phyloP scores from a whole-genome alignment of 345 rosid species.

The Eutrema yunnanense region DNA sequence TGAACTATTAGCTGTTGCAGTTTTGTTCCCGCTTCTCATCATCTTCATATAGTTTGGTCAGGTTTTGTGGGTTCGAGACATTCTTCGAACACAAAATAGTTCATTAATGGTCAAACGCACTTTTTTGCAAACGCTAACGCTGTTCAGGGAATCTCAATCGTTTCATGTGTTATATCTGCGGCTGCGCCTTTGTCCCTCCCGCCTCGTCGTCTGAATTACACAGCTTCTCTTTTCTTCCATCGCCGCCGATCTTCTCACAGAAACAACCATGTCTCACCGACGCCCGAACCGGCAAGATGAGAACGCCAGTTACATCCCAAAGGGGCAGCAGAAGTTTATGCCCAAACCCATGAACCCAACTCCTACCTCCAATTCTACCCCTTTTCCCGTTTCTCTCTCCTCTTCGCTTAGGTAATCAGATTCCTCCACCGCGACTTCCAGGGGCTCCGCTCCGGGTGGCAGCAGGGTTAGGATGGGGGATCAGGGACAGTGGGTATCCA shows the following conservation, averaged over 20 bases:
- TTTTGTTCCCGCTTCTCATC: neutral
- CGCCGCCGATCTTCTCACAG: neutral
- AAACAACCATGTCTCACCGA: slow-evolving; percentile 47
- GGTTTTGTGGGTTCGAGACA: neutral
- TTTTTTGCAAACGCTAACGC: neutral
- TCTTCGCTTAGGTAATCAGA: slow-evolving; percentile 55
- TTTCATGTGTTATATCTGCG: neutral
- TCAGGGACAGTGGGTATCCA: slow-evolving; percentile 40
- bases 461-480: slow-evolving; percentile 41
- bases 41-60: neutral
- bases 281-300: slow-evolving; percentile 28
- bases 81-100: too few species aligned
- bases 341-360: slow-evolving; percentile 36
- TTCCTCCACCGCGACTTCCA: slow-evolving; percentile 21
- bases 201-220: neutral
- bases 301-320: slow-evolving; percentile 31
- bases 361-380: slow-evolving; percentile 14
- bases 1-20: neutral
- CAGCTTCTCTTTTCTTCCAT: neutral
- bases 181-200: neutral
- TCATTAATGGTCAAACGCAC: neutral
- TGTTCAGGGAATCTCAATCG: neutral
- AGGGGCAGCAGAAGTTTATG: slow-evolving; percentile 38
- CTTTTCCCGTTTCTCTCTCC: slow-evolving; percentile 46
- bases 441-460: slow-evolving; percentile 21